phyloP scores from a whole-genome alignment of 176 grass and related monocot genomes.

The Hyparrhenia diplandra region DNA sequence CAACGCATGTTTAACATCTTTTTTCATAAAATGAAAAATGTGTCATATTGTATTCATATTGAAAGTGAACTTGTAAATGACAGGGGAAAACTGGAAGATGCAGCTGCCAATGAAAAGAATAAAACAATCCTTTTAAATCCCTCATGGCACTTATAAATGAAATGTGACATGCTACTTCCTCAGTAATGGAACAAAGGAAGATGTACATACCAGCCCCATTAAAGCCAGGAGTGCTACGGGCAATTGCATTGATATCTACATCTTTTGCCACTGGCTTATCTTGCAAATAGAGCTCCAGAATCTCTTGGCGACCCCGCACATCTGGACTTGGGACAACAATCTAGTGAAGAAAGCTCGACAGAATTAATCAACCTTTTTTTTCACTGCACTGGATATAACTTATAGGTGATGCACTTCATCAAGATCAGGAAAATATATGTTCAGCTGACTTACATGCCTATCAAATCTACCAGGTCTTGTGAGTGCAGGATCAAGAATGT shows the following conservation, averaged over 20 bases:
- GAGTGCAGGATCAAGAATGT: slow-evolving; percentile 98
- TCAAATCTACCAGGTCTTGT: slow-evolving; percentile 99
- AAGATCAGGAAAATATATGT: background rate
- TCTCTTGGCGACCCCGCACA: slow-evolving; percentile 83
- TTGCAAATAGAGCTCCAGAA: slow-evolving; percentile 95
- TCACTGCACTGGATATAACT: background rate
- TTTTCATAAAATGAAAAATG: background rate
- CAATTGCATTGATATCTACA: slow-evolving; percentile 82
- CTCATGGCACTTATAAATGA: background rate
- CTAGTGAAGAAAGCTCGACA: slow-evolving; percentile 41
- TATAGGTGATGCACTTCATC: background rate
- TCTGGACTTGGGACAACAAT: slow-evolving; percentile 97
- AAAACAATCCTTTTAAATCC: background rate
- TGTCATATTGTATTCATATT: background rate
- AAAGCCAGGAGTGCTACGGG: slow-evolving; percentile 93
- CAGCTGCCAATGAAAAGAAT: background rate
- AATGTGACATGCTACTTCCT: background rate
- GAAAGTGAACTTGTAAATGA: background rate
- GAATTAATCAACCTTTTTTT: background rate
- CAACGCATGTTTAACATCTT: background rate
- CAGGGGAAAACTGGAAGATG: background rate
- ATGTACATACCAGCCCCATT: slow-evolving; percentile 77
- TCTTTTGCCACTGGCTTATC: slow-evolving; percentile 82
- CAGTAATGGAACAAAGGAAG: slow-evolving; percentile 6
- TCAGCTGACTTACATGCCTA: slow-evolving; percentile 88